A percentile compares a stretch with the other conserved stretches of the same genome.
Evolutionary conservation across 2,329 filamentous ascomycete species (phyloP).

Genomic region (Botrytis byssoidea): DNA sequence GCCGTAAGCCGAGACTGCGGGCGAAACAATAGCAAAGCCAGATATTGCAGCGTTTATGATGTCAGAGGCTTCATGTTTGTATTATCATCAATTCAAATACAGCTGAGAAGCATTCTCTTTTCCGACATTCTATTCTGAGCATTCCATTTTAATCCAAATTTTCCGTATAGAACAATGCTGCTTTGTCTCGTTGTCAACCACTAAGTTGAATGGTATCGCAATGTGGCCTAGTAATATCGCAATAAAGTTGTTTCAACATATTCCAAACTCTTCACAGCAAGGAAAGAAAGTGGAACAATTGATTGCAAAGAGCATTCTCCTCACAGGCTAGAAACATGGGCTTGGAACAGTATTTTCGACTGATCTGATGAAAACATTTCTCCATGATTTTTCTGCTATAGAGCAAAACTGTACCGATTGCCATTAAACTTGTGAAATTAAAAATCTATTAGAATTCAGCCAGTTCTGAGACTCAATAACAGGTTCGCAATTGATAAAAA

Average conservation of each 20-base stretch:
- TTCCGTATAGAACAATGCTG: too few relatives aligned
- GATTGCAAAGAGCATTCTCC: background rate
- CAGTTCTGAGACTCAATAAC: background rate
- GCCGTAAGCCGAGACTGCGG: background rate
- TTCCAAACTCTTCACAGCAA: background rate
- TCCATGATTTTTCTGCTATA: background rate
- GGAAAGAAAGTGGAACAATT: background rate
- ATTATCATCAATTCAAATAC: too few relatives aligned
- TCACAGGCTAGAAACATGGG: background rate
- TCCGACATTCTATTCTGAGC: background rate
- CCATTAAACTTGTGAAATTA: background rate
- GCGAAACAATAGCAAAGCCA: background rate
- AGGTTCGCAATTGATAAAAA: background rate
- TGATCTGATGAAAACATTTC: background rate
- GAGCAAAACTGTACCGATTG: background rate
- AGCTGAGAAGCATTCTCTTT: background rate
- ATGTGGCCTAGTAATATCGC: background rate
- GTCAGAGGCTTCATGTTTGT: background rate
- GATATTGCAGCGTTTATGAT: background rate
- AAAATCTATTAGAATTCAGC: rapidly evolving
- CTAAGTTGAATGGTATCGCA: background rate
- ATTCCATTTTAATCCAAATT: too few relatives aligned
- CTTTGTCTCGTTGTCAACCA: background rate
- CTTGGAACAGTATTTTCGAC: background rate
- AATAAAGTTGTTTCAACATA: background rate